Percentiles rank a stretch among this genome's conserved stretches.
phyloP scores from a whole-genome alignment of 1,284 basidiomycete species.

The Pulchroboletus neoregius region DNA sequence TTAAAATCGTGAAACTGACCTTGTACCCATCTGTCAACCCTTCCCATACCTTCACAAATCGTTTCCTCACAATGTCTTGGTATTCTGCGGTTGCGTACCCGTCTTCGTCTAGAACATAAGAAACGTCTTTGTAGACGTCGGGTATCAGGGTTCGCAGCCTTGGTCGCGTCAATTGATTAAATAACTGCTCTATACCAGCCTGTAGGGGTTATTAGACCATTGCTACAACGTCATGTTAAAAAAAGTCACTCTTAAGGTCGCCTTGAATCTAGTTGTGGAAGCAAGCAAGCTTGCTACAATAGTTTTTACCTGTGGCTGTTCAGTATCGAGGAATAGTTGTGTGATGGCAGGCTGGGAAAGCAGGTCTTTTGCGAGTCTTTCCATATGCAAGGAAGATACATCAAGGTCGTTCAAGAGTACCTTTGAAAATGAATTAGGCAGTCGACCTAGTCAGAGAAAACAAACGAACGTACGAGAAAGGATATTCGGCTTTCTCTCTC shows the following conservation, averaged over 20 bases:
- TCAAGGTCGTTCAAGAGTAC: slow-evolving; percentile 88
- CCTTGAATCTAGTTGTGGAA: slow-evolving; percentile 62
- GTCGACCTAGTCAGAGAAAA: background rate
- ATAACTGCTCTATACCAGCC: slow-evolving; percentile 88
- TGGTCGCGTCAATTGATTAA: slow-evolving; percentile 88
- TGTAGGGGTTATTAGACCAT: slow-evolving; percentile 32
- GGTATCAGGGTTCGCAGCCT: slow-evolving; percentile 77
- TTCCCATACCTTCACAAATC: slow-evolving; percentile 88
- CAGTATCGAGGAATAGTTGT: slow-evolving; percentile 67
- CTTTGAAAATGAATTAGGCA: slow-evolving; percentile 40
- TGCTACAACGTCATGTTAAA: slow-evolving; percentile 1
- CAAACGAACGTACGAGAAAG: slow-evolving; percentile 66
- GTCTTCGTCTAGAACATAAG: slow-evolving; percentile 89
- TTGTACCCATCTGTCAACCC: slow-evolving; percentile 79
- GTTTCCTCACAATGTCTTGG: slow-evolving; percentile 80
- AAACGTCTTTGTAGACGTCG: slow-evolving; percentile 87
- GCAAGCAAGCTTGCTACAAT: slow-evolving; percentile 48
- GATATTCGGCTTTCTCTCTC: slow-evolving; percentile 75
- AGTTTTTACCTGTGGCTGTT: slow-evolving; percentile 48
- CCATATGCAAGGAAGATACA: slow-evolving; percentile 81
- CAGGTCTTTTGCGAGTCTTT: slow-evolving; percentile 73
- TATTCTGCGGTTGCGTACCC: slow-evolving; percentile 80
- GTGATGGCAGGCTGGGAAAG: slow-evolving; percentile 51
- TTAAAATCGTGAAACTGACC: slow-evolving; percentile 39
- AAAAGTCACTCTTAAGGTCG: slow-evolving; percentile 58